Evolutionary conservation across 2,329 filamentous ascomycete genomes (phyloP).

Genomic region (Pestalotiopsis sp.): DNA sequence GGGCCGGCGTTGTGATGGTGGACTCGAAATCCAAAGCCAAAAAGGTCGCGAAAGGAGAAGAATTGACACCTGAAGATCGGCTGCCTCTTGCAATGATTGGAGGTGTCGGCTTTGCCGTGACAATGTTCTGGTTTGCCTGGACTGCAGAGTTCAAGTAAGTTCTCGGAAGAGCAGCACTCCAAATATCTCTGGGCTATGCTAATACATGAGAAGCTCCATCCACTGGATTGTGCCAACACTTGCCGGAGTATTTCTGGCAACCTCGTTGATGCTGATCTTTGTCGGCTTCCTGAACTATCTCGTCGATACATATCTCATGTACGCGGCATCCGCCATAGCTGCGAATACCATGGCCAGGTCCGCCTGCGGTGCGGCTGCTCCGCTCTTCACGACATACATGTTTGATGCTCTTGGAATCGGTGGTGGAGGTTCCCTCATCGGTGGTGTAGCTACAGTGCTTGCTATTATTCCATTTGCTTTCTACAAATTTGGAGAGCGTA

Average conservation of each 20-base stretch:
- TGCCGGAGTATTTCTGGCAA: slow-evolving; percentile 9
- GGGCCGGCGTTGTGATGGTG: slow-evolving; percentile 41
- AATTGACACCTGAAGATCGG: slow-evolving; percentile 50
- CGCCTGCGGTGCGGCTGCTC: slow-evolving; percentile 60
- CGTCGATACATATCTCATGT: slow-evolving; percentile 55
- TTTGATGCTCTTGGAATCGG: slow-evolving; percentile 64
- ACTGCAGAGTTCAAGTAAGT: slow-evolving; percentile 49
- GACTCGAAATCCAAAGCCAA: slow-evolving; percentile 41
- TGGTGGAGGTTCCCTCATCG: slow-evolving; percentile 56
- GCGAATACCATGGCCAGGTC: slow-evolving; percentile 63
- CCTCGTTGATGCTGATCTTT: slow-evolving; percentile 46
- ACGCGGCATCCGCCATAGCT: slow-evolving; percentile 66
- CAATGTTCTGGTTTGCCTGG: slow-evolving; percentile 31
- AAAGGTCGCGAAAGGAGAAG: slow-evolving; percentile 39
- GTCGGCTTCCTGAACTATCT: slow-evolving; percentile 57
- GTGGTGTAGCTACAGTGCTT: slow-evolving; percentile 44
- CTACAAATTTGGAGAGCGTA: slow-evolving; percentile 49
- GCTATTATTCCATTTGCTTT: slow-evolving; percentile 62
- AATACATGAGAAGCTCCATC: slow-evolving; percentile 11
- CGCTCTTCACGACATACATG: slow-evolving; percentile 62
- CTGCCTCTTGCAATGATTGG: slow-evolving; percentile 62
- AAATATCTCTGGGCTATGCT: not conserved
- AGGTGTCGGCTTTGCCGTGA: slow-evolving; percentile 25
- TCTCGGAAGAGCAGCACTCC: not conserved
- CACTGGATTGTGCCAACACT: slow-evolving; percentile 31